phyloP scores from a whole-genome alignment of 805 yeast genomes.

The Candida jianshihensis region DNA sequence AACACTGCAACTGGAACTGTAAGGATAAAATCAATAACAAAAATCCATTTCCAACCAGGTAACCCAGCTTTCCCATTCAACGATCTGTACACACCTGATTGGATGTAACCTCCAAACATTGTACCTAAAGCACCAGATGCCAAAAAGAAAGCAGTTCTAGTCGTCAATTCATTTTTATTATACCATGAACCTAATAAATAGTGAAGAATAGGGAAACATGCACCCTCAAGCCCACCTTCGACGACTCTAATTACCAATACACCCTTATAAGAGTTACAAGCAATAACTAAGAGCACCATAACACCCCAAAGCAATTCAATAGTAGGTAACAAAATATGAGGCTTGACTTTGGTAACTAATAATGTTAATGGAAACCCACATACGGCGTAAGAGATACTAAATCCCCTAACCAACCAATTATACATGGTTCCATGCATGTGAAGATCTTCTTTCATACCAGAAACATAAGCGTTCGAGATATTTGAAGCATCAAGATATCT shows the following conservation, averaged over 20 bases:
- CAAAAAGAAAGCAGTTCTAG: not conserved
- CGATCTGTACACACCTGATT: not conserved
- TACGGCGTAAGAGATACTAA: not conserved
- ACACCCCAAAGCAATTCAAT: not conserved
- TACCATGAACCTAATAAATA: not conserved
- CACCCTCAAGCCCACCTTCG: not conserved
- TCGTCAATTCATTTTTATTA: not conserved
- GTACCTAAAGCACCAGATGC: not conserved
- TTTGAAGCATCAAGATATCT: not conserved
- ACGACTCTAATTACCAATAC: constrained; percentile 1
- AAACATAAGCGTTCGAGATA: constrained; percentile 1
- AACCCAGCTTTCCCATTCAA: not conserved
- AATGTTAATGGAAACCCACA: not conserved
- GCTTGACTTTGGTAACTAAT: not conserved
- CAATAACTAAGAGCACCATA: not conserved
- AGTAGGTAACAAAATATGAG: not conserved
- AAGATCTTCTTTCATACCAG: constrained; percentile 1
- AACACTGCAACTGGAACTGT: not conserved
- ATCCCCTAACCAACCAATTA: too few relatives aligned
- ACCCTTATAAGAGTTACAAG: not conserved
- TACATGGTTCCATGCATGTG: too few relatives aligned
- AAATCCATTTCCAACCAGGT: not conserved
- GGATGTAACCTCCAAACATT: not conserved
- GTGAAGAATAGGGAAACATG: not conserved
- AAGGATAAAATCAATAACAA: constrained; percentile 1